Evolutionary conservation across 2,329 filamentous ascomycete species (phyloP).

Genomic region (Pseudogymnoascus sp.): DNA sequence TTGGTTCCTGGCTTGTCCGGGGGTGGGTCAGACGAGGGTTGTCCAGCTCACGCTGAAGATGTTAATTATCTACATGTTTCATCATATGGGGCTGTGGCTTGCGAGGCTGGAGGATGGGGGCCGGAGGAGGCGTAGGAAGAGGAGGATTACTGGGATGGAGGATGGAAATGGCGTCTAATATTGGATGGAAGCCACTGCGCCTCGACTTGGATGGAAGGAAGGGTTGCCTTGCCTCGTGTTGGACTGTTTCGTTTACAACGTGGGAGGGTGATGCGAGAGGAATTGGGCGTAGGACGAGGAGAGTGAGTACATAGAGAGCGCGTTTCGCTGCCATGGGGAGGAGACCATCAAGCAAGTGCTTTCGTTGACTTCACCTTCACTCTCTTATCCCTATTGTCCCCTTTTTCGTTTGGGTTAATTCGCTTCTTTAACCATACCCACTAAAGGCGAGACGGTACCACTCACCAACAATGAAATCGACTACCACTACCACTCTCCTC

Average conservation of each 20-base stretch:
- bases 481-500: neutral
- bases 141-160: neutral
- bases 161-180: neutral
- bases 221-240: neutral
- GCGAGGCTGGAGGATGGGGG: neutral
- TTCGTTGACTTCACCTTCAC: neutral
- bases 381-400: neutral
- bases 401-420: neutral
- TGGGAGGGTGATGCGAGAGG: neutral
- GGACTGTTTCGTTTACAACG: neutral
- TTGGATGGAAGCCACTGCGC: neutral
- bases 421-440: neutral
- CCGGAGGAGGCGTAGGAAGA: neutral
- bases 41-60: neutral
- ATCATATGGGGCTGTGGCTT: neutral
- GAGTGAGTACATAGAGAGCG: neutral
- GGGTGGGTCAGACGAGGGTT: neutral
- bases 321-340: neutral
- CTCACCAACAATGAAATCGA: neutral
- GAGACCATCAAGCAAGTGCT: neutral
- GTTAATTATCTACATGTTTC: slow-evolving; percentile 2
- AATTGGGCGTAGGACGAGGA: neutral
- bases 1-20: neutral
- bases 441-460: neutral
- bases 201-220: neutral